A percentile compares a stretch with the other conserved stretches of the same genome.
Conservation (phyloP, 139 green algal genomes). For the Trebouxia sp. region DNA sequence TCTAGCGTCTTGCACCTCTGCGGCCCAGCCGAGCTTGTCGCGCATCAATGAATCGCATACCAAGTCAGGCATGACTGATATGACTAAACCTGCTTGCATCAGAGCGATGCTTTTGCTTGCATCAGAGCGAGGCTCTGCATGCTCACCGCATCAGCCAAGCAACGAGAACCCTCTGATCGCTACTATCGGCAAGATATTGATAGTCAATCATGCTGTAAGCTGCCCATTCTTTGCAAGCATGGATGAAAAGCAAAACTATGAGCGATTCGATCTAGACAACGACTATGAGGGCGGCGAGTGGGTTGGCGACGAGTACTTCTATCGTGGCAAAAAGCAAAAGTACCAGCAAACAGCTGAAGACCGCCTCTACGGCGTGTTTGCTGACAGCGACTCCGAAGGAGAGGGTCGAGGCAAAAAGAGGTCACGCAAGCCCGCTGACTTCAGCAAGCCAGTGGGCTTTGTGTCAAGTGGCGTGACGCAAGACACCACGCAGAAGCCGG, state of each 20-base stretch:
- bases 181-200: too few species aligned
- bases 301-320: conserved; percentile 87
- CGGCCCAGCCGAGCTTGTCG: too few species aligned
- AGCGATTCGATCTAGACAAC: conserved; percentile 77
- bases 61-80: background rate
- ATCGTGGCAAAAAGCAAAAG: conserved; percentile 63
- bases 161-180: too few species aligned
- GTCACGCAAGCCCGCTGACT: conserved; percentile 47
- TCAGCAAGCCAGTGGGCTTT: conserved; percentile 81
- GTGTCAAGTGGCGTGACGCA: conserved; percentile 67
- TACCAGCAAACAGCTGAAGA: conserved; percentile 84
- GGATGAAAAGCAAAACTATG: conserved; percentile 72
- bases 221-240: conserved; percentile 22
- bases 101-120: too few species aligned
- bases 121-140: too few species aligned
- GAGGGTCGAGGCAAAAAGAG: conserved; percentile 38
- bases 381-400: conserved; percentile 49
- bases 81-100: background rate
- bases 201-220: background rate
- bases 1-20: too few species aligned
- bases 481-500: conserved; percentile 32
- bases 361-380: conserved; percentile 86
- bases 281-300: conserved; percentile 84
- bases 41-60: background rate
- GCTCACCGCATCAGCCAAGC: too few species aligned